Percentiles rank a stretch among this genome's conserved stretches.
These are phyloP conservation scores for Linnemannia zychae DNA, from an alignment of 192 early-diverging fungal species.

Conservation along the genomic window DNA sequence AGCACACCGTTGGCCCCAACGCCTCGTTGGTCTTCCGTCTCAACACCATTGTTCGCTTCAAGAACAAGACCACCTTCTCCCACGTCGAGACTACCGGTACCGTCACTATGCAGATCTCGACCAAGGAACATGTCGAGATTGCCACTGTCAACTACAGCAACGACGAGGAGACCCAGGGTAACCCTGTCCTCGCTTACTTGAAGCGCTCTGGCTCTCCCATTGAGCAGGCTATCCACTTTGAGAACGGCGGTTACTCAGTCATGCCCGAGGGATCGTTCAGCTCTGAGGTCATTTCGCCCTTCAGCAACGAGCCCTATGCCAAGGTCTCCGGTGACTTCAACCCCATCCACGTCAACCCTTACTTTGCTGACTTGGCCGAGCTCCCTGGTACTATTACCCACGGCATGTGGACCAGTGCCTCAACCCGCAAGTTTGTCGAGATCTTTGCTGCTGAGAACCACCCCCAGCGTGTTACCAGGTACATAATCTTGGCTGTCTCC, in stretches of 20 bases:
- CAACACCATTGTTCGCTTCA: conserved; percentile 73
- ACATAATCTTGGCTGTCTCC: neutral
- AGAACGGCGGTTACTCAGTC: conserved; percentile 92
- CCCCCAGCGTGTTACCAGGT: conserved; percentile 85
- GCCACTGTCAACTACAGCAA: conserved; percentile 82
- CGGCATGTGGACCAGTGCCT: conserved; percentile 97
- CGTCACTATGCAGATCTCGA: conserved; percentile 83
- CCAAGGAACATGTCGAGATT: conserved; percentile 87
- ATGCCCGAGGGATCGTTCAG: conserved; percentile 89
- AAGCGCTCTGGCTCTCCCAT: conserved; percentile 88
- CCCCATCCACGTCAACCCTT: conserved; percentile 96
- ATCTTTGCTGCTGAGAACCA: conserved; percentile 94
- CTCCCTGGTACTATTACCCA: conserved; percentile 96
- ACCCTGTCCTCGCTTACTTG: conserved; percentile 92
- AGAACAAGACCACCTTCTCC: conserved; percentile 72
- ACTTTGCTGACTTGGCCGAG: conserved; percentile 91
- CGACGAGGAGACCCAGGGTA: conserved; percentile 82
- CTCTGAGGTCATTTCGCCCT: conserved; percentile 88
- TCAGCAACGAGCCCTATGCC: conserved; percentile 91
- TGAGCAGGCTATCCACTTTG: conserved; percentile 91
- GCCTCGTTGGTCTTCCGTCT: conserved; percentile 83
- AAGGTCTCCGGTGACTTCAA: conserved; percentile 92
- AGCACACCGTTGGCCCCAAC: conserved; percentile 70
- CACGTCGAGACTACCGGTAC: conserved; percentile 81
- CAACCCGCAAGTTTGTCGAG: conserved; percentile 96